Evolutionary conservation across 2,329 filamentous ascomycete genomes (phyloP).

Genomic region (Microascus cirrosus): DNA sequence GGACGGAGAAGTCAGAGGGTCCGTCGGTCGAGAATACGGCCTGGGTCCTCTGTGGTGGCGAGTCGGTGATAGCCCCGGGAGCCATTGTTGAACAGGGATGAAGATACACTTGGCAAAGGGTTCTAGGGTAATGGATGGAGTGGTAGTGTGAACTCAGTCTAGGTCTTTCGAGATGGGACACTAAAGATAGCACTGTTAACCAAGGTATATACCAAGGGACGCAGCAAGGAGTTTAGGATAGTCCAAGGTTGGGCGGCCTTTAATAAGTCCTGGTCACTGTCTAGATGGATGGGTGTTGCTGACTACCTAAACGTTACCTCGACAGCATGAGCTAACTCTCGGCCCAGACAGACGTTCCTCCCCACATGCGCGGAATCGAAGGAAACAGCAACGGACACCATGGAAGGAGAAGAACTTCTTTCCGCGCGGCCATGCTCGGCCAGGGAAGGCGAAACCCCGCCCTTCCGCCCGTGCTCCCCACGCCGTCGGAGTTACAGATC

Average conservation of each 20-base stretch:
- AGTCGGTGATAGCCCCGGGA: constrained; percentile 44
- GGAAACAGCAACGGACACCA: background rate
- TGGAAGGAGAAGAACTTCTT: background rate
- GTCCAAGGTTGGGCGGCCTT: background rate
- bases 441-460: constrained; percentile 1
- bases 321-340: background rate
- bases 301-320: background rate
- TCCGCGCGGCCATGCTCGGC: constrained; percentile 3
- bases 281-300: background rate
- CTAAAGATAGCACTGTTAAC: background rate
- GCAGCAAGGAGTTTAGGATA: background rate
- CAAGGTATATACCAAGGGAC: background rate
- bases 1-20: constrained; percentile 40
- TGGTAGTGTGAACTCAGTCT: background rate
- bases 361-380: background rate
- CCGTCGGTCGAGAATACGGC: constrained; percentile 22
- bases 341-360: background rate
- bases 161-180: background rate
- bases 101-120: background rate
- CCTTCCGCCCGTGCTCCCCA: background rate
- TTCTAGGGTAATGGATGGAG: background rate
- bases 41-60: constrained; percentile 30
- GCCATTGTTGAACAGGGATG: constrained; percentile 33
- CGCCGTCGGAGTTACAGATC: background rate
- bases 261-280: background rate